Conservation (phyloP, 2,329 filamentous ascomycete species). For the Lasiodiplodia citricola region DNA sequence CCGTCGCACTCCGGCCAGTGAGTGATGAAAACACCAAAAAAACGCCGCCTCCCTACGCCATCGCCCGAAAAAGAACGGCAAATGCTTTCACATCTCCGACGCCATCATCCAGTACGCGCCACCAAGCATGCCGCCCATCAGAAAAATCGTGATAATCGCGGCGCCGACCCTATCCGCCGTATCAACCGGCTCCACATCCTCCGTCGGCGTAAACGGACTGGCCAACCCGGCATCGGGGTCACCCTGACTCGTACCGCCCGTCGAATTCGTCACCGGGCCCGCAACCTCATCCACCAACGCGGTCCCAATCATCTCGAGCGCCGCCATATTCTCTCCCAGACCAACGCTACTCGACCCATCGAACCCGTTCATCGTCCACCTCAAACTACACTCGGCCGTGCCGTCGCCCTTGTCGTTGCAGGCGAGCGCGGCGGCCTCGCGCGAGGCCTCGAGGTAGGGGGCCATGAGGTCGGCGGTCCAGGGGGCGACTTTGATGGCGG, state of each 20-base stretch:
- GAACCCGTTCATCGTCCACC: constrained; percentile 61
- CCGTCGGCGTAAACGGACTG: constrained; percentile 10
- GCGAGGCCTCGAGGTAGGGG: constrained; percentile 59
- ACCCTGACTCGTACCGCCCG: constrained; percentile 57
- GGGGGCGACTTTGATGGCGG: constrained; percentile 66
- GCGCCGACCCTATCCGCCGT: constrained; percentile 49
- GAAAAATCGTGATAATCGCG: constrained; percentile 32
- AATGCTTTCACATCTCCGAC: neutral
- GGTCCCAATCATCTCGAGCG: constrained; percentile 53
- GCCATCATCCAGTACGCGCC: constrained; percentile 32
- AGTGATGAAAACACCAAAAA: neutral
- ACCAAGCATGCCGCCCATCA: constrained; percentile 2
- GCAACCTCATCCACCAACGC: constrained; percentile 46
- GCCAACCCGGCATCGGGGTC: constrained; percentile 44
- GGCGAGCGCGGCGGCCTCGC: constrained; percentile 63
- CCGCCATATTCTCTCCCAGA: constrained; percentile 60
- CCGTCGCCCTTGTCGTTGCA: constrained; percentile 64
- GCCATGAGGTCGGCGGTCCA: constrained; percentile 61
- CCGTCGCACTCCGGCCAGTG: neutral
- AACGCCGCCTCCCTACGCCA: neutral
- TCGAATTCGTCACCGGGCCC: constrained; percentile 53
- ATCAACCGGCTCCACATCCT: constrained; percentile 36
- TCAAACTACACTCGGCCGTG: constrained; percentile 63
- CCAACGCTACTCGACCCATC: constrained; percentile 55
- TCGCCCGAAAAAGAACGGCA: neutral